A percentile compares a stretch with the other conserved stretches of the same genome.
Evolutionary conservation across 1,284 basidiomycete species (phyloP).

Genomic region (Ustilago loliicola): DNA sequence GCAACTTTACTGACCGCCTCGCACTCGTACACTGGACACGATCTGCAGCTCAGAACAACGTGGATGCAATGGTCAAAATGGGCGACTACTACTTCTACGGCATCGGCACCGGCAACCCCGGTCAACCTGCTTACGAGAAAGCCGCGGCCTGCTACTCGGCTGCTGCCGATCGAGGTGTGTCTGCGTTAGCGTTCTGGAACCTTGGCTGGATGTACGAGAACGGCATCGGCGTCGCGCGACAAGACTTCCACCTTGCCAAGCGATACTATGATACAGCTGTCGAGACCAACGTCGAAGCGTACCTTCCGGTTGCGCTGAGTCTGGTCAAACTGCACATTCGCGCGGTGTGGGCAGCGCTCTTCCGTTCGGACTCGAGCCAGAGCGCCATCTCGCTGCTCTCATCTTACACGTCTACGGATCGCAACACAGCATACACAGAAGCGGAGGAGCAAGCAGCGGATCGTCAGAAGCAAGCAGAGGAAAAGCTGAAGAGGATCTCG

Average conservation of each 20-base stretch:
- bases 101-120: slow-evolving; percentile 69
- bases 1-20: slow-evolving; percentile 76
- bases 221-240: slow-evolving; percentile 83
- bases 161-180: slow-evolving; percentile 86
- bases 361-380: slow-evolving; percentile 51
- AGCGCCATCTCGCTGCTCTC: slow-evolving; percentile 58
- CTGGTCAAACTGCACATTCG: slow-evolving; percentile 84
- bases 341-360: slow-evolving; percentile 78
- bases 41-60: slow-evolving; percentile 90
- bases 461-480: slow-evolving; percentile 31
- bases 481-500: slow-evolving; percentile 21
- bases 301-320: slow-evolving; percentile 86
- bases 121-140: slow-evolving; percentile 80
- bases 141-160: slow-evolving; percentile 94
- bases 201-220: slow-evolving; percentile 99
- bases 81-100: slow-evolving; percentile 91
- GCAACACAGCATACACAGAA: slow-evolving; percentile 55
- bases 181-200: slow-evolving; percentile 97
- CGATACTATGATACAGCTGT: slow-evolving; percentile 91
- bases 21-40: slow-evolving; percentile 94
- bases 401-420: slow-evolving; percentile 35
- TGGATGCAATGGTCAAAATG: slow-evolving; percentile 91
- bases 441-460: slow-evolving; percentile 53
- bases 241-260: slow-evolving; percentile 95
- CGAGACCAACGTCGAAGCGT: slow-evolving; percentile 88